Evolutionary conservation across 1,284 basidiomycete species (phyloP).

Genomic region (Singerocomus inundabilis): DNA sequence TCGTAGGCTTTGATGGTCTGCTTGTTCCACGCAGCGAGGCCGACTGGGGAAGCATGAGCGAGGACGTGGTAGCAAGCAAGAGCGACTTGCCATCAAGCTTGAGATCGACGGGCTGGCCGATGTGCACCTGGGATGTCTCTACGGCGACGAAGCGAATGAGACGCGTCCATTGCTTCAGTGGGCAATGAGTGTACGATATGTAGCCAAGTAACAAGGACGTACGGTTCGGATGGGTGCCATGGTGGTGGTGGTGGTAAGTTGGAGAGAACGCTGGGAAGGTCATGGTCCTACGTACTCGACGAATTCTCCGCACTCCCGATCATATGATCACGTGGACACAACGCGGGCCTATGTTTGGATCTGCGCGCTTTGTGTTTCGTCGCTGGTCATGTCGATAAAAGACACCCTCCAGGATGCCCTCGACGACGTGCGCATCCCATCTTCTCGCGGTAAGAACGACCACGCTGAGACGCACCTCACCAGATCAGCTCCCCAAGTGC

Average conservation of each 20-base stretch:
- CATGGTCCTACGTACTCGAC: conserved; percentile 4
- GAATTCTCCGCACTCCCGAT: conserved; percentile 15
- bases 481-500: conserved; percentile 63
- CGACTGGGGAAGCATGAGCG: conserved; percentile 46
- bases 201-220: conserved; percentile 16
- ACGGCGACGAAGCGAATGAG: conserved; percentile 80
- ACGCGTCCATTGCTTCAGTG: conserved; percentile 67
- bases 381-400: conserved; percentile 37
- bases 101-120: conserved; percentile 74
- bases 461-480: conserved; percentile 14
- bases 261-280: conserved; percentile 9
- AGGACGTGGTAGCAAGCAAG: background rate
- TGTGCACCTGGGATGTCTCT: conserved; percentile 72
- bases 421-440: conserved; percentile 53
- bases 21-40: conserved; percentile 57
- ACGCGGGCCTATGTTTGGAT: conserved; percentile 16
- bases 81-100: conserved; percentile 55
- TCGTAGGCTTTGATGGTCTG: conserved; percentile 63
- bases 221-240: conserved; percentile 66
- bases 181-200: conserved; percentile 3
- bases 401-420: conserved; percentile 56
- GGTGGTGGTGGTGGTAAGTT: conserved; percentile 6
- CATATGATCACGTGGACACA: conserved; percentile 26
- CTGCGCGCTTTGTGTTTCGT: background rate
- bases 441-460: background rate